Evolutionary conservation across 1,284 basidiomycete species (phyloP).

Genomic region (Hortiboletus rubellus): DNA sequence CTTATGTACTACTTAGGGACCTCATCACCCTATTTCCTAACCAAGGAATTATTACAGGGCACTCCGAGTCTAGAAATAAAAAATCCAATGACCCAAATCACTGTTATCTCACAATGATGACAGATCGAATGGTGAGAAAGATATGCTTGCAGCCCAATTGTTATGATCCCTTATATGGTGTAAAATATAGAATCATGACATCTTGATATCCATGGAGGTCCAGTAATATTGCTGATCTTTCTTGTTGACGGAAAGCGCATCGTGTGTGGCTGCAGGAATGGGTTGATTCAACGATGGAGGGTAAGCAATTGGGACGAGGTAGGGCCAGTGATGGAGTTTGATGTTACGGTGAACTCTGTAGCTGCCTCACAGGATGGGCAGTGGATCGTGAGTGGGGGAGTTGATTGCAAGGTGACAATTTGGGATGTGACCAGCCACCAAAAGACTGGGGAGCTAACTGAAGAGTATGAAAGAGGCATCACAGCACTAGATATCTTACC

Average conservation of each 20-base stretch:
- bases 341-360: neutral
- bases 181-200: neutral
- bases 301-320: neutral
- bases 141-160: neutral
- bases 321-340: neutral
- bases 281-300: slow-evolving; percentile 9
- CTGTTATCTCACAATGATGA: neutral
- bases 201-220: neutral
- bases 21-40: neutral
- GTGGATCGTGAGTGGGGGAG: slow-evolving; percentile 8
- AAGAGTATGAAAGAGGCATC: neutral
- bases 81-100: neutral
- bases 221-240: slow-evolving; percentile 9
- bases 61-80: neutral
- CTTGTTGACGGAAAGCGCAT: slow-evolving; percentile 5
- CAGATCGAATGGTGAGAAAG: neutral
- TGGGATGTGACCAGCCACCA: neutral
- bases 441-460: neutral
- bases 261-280: neutral
- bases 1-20: no score
- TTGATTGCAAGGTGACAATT: slow-evolving; percentile 3
- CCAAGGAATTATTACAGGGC: neutral
- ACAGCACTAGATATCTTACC: slow-evolving; percentile 8
- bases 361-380: slow-evolving; percentile 8
- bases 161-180: neutral